Evolutionary conservation across 176 grass and related monocot genomes (phyloP), one percentile per base, ranked within the genome.

Genomic region (Aegilops sharonensis): DNA sequence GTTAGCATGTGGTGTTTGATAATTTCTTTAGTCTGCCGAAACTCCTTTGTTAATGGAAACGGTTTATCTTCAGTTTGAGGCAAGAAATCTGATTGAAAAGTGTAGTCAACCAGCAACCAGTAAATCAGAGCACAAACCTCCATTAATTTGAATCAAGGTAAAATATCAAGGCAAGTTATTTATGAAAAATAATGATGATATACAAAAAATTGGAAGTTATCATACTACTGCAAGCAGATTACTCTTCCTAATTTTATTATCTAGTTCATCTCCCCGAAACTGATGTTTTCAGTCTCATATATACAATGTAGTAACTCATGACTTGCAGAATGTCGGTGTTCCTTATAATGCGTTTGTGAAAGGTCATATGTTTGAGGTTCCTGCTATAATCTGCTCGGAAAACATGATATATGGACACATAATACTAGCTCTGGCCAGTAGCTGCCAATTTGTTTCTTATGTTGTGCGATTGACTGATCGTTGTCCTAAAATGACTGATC

Each of bases 71-170:
- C 4, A 14, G 12, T 48, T 87, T 93, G 57, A 95, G 93, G 93
- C 93, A n/a, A 87, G 89, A 87, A 88, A 88, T 85, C 45, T 98
- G 60, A 95, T 98, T 89, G 91, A 95, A 50, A 95, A 87, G 88
- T 78, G 84, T 89, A 95, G 75, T 50, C 91, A 83, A 79, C 71
- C 78, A 81, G 25, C 86, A 64, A 65, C 57, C 73, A 94, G 76
- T 43, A 88, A 79, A 81, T 92, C 82, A 66, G 88, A 94, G 27
- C 70, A 84, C 74, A 98, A 92, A 77, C 94, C 91, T 88, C 93
- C 93, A 11, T 63, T 98, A 82, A 84, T 95, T 75, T 75, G 91
- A 95, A 81, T 98, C 64, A 98, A 98, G 91, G 95, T 94, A 90
- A 68, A 20, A 64, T 67, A 31, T 6, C 59, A 69, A 21, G 59